Evolutionary conservation across 2,329 filamentous ascomycete species (phyloP).

Genomic region (Acephala macrosclerotiorum): DNA sequence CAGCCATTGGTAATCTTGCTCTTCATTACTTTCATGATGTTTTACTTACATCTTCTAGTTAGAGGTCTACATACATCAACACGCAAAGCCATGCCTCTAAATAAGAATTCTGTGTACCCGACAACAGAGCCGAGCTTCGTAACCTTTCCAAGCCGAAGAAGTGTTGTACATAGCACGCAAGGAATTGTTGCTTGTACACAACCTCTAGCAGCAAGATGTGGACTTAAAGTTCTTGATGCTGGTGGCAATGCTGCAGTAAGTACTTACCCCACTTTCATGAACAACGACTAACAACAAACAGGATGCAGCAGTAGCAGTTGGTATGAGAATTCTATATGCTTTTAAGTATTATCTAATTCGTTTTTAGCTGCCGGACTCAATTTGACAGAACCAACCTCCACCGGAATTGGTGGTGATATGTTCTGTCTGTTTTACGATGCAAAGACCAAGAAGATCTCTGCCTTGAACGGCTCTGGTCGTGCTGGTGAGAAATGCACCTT

Average conservation of each 20-base stretch:
- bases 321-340: slow-evolving; percentile 52
- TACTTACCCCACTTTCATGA: slow-evolving; percentile 29
- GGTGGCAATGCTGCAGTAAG: slow-evolving; percentile 93
- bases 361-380: slow-evolving; percentile 83
- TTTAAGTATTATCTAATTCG: slow-evolving; percentile 13
- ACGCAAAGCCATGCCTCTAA: slow-evolving; percentile 41
- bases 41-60: slow-evolving; percentile 22
- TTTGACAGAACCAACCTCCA: slow-evolving; percentile 90
- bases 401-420: slow-evolving; percentile 96
- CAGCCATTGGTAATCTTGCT: slow-evolving; percentile 3
- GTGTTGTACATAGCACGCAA: slow-evolving; percentile 91
- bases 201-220: slow-evolving; percentile 87
- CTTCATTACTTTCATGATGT: not conserved
- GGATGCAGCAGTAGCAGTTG: slow-evolving; percentile 96
- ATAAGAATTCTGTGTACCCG: slow-evolving; percentile 43
- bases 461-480: slow-evolving; percentile 93
- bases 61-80: slow-evolving; percentile 14
- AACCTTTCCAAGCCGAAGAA: slow-evolving; percentile 80
- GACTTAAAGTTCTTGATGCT: slow-evolving; percentile 81
- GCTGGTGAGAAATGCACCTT: slow-evolving; percentile 74
- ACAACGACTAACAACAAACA: slow-evolving; percentile 46
- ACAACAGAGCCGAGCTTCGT: slow-evolving; percentile 54
- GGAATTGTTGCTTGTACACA: slow-evolving; percentile 92
- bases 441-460: slow-evolving; percentile 79
- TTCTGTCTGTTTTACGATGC: slow-evolving; percentile 95